These are phyloP conservation scores for Cyathus striatus DNA, from an alignment of 768 basidiomycete genomes.

Conservation along the genomic window DNA sequence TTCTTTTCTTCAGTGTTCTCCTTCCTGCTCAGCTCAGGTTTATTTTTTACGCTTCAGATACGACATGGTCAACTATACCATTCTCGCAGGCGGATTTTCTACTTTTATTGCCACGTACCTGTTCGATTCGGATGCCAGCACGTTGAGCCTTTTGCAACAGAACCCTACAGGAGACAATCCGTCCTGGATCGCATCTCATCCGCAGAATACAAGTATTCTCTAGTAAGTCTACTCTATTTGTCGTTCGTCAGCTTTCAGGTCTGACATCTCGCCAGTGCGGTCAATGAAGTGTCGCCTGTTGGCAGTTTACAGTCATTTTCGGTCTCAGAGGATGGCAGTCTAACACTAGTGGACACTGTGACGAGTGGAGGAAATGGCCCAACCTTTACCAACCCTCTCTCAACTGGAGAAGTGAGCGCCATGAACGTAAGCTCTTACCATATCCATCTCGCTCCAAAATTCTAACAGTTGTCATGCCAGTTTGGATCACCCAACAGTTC, in stretches of 20 bases:
- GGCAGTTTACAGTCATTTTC: constrained; percentile 49
- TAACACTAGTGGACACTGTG: constrained; percentile 35
- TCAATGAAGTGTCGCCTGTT: constrained; percentile 40
- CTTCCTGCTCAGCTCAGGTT: neutral
- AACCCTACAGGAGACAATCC: constrained; percentile 43
- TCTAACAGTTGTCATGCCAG: constrained; percentile 9
- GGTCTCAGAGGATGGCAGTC: constrained; percentile 34
- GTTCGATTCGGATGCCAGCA: constrained; percentile 46
- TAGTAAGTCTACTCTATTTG: constrained; percentile 37
- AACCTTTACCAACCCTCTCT: constrained; percentile 43
- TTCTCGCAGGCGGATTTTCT: constrained; percentile 43
- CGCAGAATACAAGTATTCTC: constrained; percentile 48
- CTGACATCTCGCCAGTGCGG: constrained; percentile 30
- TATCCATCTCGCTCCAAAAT: neutral
- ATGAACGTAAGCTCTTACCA: constrained; percentile 38
- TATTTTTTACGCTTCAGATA: neutral
- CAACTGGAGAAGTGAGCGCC: constrained; percentile 50
- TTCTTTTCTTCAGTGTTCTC: neutral
- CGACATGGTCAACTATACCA: constrained; percentile 41
- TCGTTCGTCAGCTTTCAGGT: neutral
- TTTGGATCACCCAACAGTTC: constrained; percentile 31
- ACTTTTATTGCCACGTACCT: constrained; percentile 39
- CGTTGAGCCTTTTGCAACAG: constrained; percentile 39
- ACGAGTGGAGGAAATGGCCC: constrained; percentile 44
- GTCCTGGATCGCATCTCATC: constrained; percentile 55